Base-by-base conservation (phyloP, 805 yeast species). In the Huiozyma naganishii region DNA sequence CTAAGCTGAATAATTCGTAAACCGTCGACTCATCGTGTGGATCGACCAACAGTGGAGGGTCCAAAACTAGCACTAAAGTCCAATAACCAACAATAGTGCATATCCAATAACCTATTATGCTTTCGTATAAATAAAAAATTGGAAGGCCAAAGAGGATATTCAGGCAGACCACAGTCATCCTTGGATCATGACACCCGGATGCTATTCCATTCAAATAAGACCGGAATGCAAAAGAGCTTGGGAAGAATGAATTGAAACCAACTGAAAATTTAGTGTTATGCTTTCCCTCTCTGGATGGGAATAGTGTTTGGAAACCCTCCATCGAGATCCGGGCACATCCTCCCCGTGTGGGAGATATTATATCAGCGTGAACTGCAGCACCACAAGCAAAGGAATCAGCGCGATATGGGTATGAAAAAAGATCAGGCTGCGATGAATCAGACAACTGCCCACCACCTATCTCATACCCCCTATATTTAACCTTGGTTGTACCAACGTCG, bases 341-440 rank as follows among this genome's bases (percentile, higher is more conserved):
- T 2, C 97, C 97, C 45, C 66, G 67, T 28, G 70, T 55, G 10
- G 90, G 80, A 0, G 92, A 80, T 0, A 88, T 65, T 0, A 80
- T 61, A 1, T 96, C 96, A 2, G 89, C 79, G 61, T 89, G 96
- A 4, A 84, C 76, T 0, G 92, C 97, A 2, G 96, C 83, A 0
- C 88, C 90, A 59, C 97, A 89, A 0, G 90, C 80, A 53, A 70
- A 88, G 1, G 95, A 85, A 63, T 89, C 97, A 0, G 86, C 89
- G 49, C 97, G 69, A 57, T 87, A 89, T 0, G 89, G 88, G 27
- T 64, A 52, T 0, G 85, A 66, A 7, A 79, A 47, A n/a, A 50
- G 51, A 1, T 54, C 62, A 7, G 37, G 23, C 11, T 50, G 48
- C 1, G 43, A 47, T 5, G 46, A 46, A 9, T 42, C 53, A 2